Evolutionary conservation across 2,329 filamentous ascomycete genomes (phyloP).

Genomic region (Cryphonectria naterciae): DNA sequence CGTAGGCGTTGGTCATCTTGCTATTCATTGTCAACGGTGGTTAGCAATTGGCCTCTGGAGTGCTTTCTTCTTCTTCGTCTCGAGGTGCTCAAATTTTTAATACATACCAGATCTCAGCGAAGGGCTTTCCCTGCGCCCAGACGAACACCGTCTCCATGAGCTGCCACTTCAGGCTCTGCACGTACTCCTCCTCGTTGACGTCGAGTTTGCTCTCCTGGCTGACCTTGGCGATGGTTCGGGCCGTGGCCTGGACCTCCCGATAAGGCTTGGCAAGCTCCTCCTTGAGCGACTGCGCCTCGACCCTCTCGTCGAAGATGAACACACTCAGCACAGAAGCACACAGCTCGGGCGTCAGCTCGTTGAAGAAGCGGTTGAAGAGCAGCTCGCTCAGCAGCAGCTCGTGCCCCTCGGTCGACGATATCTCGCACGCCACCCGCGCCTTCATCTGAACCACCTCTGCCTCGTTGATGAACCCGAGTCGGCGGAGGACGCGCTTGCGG

Average conservation of each 20-base stretch:
- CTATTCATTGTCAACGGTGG: constrained; percentile 44
- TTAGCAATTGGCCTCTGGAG: not conserved
- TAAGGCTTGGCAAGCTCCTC: constrained; percentile 87
- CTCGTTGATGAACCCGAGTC: constrained; percentile 94
- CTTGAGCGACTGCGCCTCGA: constrained; percentile 74
- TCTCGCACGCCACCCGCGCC: constrained; percentile 95
- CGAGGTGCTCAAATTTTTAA: not conserved
- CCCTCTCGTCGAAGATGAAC: constrained; percentile 98
- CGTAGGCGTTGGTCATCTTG: constrained; percentile 99
- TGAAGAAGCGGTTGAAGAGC: constrained; percentile 97
- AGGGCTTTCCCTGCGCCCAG: constrained; percentile 89
- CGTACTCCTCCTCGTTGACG: constrained; percentile 94
- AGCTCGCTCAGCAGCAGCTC: constrained; percentile 92
- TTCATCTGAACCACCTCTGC: constrained; percentile 95
- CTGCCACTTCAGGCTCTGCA: constrained; percentile 87
- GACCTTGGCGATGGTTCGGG: constrained; percentile 87
- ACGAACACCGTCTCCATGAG: constrained; percentile 95
- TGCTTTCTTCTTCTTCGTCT: not conserved
- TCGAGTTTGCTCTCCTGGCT: constrained; percentile 92
- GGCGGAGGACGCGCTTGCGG: constrained; percentile 90
- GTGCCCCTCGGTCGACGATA: constrained; percentile 87
- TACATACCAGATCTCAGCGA: constrained; percentile 91
- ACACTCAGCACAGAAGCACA: constrained; percentile 85
- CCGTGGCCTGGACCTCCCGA: constrained; percentile 84
- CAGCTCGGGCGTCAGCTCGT: constrained; percentile 86